Base-by-base conservation (phyloP, 2,329 filamentous ascomycete species). In the Annulohypoxylon truncatum region DNA sequence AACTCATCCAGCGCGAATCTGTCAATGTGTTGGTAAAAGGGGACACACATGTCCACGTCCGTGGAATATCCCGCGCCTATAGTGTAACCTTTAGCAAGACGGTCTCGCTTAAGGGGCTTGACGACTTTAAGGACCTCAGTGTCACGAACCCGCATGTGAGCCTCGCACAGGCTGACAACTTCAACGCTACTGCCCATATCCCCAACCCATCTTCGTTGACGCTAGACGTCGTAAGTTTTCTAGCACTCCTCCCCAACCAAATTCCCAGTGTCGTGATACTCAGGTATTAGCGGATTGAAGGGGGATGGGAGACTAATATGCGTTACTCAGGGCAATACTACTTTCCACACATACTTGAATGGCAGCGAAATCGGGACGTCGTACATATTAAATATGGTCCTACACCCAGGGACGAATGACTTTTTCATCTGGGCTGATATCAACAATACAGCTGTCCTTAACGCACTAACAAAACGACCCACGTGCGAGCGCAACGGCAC, bases 181-280 rank as follows among this genome's bases (percentile, higher is more conserved):
- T 92, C 78, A 79, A 83, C 54, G 89, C 84, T 70, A 84, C 80
- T 12, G 83, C 85, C 61, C 80, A 81, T 61, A 89, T 92, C 53
- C 88, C 87, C 69, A 92, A 92, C 76, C 83, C 82, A 5, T 90
- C 89, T 1, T 78, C 86, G 54, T 83, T 90, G 74, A 87, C 84
- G n/a, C 82, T 92, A 55, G 84, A 90, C 31, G 85, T 92, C 72
- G 87, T 88, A 79, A 79, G 84, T 80, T 62, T 54, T 9, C 18
- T 26, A 35, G 18, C 4, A 12, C 24, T 53, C 15, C 13, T 12
- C 5, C 10, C 13, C 7, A 22, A 22, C 50, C 52, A 24, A n/a
- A 20, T 44, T 18, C 1, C 6, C 7, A 15, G 13, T 10, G 2
- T 8, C 12, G 22, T 4, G 6, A 22, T 18, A 22, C 4, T 20